These are phyloP conservation scores for Diaporthe helianthi DNA, from an alignment of 2,329 filamentous ascomycete genomes.

Conservation along the genomic window DNA sequence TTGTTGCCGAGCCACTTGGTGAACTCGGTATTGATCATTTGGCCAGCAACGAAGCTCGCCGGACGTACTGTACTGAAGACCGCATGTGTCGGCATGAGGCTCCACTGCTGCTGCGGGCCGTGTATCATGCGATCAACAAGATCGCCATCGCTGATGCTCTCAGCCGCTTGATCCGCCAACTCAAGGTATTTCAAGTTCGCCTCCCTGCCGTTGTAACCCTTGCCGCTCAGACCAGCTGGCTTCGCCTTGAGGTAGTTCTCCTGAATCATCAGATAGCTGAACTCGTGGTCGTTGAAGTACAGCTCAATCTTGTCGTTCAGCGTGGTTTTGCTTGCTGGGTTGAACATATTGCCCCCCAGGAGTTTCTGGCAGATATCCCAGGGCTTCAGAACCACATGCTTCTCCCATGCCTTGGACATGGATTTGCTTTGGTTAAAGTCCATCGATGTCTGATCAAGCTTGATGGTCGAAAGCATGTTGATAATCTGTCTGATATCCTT, in stretches of 20 bases:
- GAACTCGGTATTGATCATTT: constrained; percentile 77
- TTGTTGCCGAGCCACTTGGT: constrained; percentile 95
- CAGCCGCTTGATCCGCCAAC: constrained; percentile 83
- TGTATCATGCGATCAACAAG: constrained; percentile 98
- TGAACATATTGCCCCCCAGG: constrained; percentile 85
- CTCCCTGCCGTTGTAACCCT: constrained; percentile 68
- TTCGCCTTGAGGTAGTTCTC: constrained; percentile 94
- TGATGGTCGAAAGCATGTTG: constrained; percentile 96
- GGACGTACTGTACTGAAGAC: constrained; percentile 94
- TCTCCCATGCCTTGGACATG: constrained; percentile 99
- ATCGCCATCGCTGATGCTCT: constrained; percentile 97
- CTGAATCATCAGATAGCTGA: constrained; percentile 96
- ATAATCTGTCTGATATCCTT: constrained; percentile 98
- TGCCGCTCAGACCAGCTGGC: constrained; percentile 68
- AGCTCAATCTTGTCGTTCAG: constrained; percentile 98
- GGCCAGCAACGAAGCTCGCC: constrained; percentile 84
- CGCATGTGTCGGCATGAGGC: constrained; percentile 94
- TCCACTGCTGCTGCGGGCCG: constrained; percentile 97
- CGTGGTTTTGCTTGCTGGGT: constrained; percentile 80
- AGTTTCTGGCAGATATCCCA: constrained; percentile 98
- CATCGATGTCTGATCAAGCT: constrained; percentile 82
- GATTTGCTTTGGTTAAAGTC: constrained; percentile 85
- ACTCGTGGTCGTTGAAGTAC: constrained; percentile 99
- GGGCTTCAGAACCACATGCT: constrained; percentile 93
- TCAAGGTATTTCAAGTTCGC: constrained; percentile 84